A percentile compares a stretch with the other conserved stretches of the same genome.
These are phyloP conservation scores for Handroanthus guayacan DNA, from an alignment of 257 asterid species.

Conservation along the genomic window DNA sequence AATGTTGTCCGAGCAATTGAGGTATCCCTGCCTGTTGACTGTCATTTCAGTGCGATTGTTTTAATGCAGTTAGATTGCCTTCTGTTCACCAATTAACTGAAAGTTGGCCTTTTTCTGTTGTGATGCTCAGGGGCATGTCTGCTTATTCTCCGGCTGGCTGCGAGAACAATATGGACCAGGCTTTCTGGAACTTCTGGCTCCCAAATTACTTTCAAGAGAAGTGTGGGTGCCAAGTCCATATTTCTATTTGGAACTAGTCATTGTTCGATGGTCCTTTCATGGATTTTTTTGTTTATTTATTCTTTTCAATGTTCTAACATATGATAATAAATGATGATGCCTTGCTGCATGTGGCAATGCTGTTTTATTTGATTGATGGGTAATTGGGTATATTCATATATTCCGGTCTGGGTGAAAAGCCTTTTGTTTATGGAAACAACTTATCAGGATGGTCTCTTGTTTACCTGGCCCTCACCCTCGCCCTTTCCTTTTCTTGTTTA, in stretches of 20 bases:
- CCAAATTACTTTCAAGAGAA: conserved; percentile 83
- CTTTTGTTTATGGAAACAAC: background rate
- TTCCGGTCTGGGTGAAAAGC: conserved; percentile 1
- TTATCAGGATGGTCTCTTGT: background rate
- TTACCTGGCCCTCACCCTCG: background rate
- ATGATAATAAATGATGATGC: background rate
- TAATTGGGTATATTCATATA: conserved; percentile 9
- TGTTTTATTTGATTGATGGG: background rate
- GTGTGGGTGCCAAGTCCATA: conserved; percentile 65
- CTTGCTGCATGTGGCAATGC: conserved; percentile 13
- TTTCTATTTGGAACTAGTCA: conserved; percentile 11
- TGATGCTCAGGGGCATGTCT: conserved; percentile 65
- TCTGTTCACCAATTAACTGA: conserved; percentile 1
- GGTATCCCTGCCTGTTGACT: conserved; percentile 53
- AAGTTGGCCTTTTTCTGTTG: conserved; percentile 21
- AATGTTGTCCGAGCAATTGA: conserved; percentile 90
- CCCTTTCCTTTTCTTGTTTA: background rate
- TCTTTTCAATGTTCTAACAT: background rate
- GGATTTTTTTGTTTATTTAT: conserved; percentile 21
- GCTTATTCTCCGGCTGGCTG: conserved; percentile 97
- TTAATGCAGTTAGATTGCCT: no score
- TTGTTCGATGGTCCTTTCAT: background rate
- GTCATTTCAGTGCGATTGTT: conserved; percentile 10
- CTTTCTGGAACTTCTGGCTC: conserved; percentile 81
- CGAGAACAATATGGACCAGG: conserved; percentile 87